Evolutionary conservation across 2,329 filamentous ascomycete species (phyloP).

Genomic region (Pseudocercospora fuligena): DNA sequence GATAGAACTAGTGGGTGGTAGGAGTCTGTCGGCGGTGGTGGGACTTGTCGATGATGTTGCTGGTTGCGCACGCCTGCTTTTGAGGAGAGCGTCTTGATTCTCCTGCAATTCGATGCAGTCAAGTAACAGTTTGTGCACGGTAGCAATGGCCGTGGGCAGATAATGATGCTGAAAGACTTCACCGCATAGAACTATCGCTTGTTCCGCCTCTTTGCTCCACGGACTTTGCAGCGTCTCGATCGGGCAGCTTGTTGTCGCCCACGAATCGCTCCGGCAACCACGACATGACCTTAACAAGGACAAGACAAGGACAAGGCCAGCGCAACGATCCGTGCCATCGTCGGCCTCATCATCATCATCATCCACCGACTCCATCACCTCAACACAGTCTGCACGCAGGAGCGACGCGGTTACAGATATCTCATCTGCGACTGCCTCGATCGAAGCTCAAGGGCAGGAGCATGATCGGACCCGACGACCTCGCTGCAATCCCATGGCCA

Average conservation of each 20-base stretch:
- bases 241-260: background rate
- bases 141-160: too few species aligned
- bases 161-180: background rate
- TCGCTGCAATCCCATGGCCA: too few species aligned
- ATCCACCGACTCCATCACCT: background rate
- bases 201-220: background rate
- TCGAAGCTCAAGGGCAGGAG: background rate
- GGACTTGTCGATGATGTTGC: too few species aligned
- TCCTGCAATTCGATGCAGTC: background rate
- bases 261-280: slow-evolving; percentile 3
- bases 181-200: background rate
- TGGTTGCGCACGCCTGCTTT: too few species aligned
- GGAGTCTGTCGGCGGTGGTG: too few species aligned
- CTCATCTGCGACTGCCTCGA: background rate
- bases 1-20: background rate
- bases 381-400: background rate
- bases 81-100: background rate
- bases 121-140: background rate
- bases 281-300: background rate
- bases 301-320: background rate
- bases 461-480: background rate
- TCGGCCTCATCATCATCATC: background rate
- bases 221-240: background rate
- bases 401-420: background rate
- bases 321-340: background rate